Evolutionary conservation across 2,329 filamentous ascomycete genomes (phyloP), one percentile per base, ranked within the genome.

Genomic region (Alternaria ethzedia): DNA sequence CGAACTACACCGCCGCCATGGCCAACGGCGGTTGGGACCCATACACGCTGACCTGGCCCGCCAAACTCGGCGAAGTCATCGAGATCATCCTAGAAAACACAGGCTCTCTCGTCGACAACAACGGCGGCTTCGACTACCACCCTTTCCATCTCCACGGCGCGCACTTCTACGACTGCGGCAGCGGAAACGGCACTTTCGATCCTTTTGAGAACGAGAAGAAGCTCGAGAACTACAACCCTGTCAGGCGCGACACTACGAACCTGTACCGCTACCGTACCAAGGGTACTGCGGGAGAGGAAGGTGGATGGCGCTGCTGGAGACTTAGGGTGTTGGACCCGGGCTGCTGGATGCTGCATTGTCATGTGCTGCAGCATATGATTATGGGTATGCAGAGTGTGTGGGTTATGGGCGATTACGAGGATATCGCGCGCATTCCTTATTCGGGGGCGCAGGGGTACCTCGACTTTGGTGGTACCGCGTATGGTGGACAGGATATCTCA

Each of bases 271-370:
- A 89, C 66, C 76, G 74, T 0, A 66, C 76, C 4, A 80, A 80
- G 23, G 83, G 82, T 0, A 66, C 66, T 3, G 73, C 82, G 0
- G 77, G 82, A 5, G 72, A 79, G 6, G 82, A 81, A 2, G 80
- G 82, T 0, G 87, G 88, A 0, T 91, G 88, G 88, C 80, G 88
- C 20, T 88, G 83, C 0, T 90, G 88, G 88, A 80, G 88, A 10
- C 75, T 89, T 1, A 79, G 86, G 4, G 84, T 89, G 3, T 41
- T 67, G 21, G 77, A 84, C 59, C 75, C 84, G 0, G 88, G 87
- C 0, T 86, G 86, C 4, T 89, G 86, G 86, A 86, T 89, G 86
- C 79, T 89, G 65, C 87, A 89, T 73, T 89, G 87, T 65, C 87
- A 89, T 72, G 83, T 86, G 15, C 66, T 86, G 54, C 83, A 85